A percentile compares a stretch with the other conserved stretches of the same genome.
Evolutionary conservation across 176 grass and related monocot species (phyloP).

Genomic region (Carex pumila): DNA sequence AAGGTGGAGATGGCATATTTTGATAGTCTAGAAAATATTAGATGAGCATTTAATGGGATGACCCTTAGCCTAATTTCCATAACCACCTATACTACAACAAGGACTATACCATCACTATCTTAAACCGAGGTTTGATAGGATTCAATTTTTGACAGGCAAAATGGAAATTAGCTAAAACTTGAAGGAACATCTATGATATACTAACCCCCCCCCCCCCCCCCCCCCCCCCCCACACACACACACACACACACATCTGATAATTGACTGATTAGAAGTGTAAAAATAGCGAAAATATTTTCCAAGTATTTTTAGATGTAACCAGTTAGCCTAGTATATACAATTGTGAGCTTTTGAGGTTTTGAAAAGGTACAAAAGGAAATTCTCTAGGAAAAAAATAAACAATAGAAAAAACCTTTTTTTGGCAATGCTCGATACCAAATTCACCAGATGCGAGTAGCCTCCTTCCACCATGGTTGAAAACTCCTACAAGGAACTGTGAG

Average conservation of each 20-base stretch:
- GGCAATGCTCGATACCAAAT: conserved; percentile 27
- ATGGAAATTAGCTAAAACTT: background rate
- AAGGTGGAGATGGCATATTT: background rate
- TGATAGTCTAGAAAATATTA: background rate
- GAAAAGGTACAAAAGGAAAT: background rate
- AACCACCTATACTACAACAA: background rate
- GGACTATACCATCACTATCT: background rate
- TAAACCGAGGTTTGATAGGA: background rate
- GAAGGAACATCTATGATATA: background rate
- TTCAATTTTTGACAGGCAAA: background rate
- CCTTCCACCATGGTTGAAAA: conserved; percentile 38
- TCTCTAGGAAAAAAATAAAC: background rate
- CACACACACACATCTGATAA: background rate
- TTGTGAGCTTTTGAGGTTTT: background rate
- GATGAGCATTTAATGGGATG: background rate
- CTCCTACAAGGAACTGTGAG: conserved; percentile 1
- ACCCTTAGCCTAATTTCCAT: background rate
- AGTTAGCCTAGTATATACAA: background rate
- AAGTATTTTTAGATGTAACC: background rate
- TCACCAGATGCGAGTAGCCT: conserved; percentile 35
- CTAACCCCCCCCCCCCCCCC: no score
- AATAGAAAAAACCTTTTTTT: conserved; percentile 35
- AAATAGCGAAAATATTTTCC: background rate
- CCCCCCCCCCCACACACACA: no score
- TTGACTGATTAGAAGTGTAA: background rate